Conservation (phyloP, 140 eudicot species). For the Cichorium intybus region DNA sequence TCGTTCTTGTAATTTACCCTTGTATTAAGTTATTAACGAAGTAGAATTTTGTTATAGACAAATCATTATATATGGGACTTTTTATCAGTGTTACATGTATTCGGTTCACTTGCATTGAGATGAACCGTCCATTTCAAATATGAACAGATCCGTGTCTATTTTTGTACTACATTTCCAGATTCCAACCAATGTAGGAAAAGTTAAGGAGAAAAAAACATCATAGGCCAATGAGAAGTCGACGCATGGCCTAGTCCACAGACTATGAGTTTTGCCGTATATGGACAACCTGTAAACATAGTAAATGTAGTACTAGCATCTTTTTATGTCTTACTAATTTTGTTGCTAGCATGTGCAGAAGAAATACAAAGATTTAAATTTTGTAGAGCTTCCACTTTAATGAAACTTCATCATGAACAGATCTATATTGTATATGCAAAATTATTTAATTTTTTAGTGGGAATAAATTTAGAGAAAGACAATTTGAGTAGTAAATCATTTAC, state of each 20-base stretch:
- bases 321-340: constrained; percentile 24
- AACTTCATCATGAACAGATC: constrained; percentile 1
- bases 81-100: too few relatives aligned
- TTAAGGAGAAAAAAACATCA: neutral
- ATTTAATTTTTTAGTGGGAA: neutral
- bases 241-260: neutral
- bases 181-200: constrained; percentile 3
- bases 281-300: constrained; percentile 25
- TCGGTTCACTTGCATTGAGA: neutral
- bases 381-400: constrained; percentile 19
- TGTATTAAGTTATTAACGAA: neutral
- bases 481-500: too few relatives aligned
- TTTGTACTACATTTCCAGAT: constrained; percentile 1
- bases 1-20: too few relatives aligned
- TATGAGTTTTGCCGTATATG: constrained; percentile 1
- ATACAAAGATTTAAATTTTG: constrained; percentile 10
- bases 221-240: constrained; percentile 2
- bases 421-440: neutral
- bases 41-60: neutral
- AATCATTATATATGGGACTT: too few relatives aligned
- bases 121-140: neutral
- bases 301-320: constrained; percentile 7
- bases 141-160: neutral
- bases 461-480: too few relatives aligned
- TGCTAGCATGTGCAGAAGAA: constrained; percentile 8